These are phyloP conservation scores for Lithospermum erythrorhizon DNA, from an alignment of 257 asterid species.

Conservation along the genomic window DNA sequence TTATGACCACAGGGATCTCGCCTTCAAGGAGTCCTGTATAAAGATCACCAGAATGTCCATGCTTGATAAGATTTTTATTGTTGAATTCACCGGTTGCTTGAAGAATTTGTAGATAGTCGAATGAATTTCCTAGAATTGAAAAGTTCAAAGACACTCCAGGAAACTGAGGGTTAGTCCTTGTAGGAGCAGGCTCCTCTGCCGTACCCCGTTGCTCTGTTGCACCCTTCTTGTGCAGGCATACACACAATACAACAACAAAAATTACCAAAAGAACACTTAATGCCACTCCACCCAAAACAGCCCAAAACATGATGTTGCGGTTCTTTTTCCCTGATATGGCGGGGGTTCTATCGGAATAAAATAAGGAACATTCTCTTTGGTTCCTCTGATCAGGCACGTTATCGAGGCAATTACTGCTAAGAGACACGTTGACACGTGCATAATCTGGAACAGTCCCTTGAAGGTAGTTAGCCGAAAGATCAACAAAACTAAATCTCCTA, in stretches of 20 bases:
- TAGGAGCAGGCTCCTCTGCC: constrained; percentile 61
- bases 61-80: constrained; percentile 49
- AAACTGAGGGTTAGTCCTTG: constrained; percentile 38
- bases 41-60: constrained; percentile 79
- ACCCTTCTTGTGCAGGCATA: constrained; percentile 52
- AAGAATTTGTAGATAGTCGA: constrained; percentile 73
- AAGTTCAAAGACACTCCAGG: constrained; percentile 42
- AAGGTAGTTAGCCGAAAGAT: constrained; percentile 66
- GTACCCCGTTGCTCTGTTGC: constrained; percentile 42
- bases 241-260: constrained; percentile 23
- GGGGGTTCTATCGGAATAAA: constrained; percentile 57
- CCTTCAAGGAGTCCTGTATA: constrained; percentile 69
- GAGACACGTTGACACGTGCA: constrained; percentile 34
- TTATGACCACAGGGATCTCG: constrained; percentile 57
- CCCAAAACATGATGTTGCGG: constrained; percentile 49
- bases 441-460: constrained; percentile 59
- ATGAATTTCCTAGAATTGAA: constrained; percentile 56
- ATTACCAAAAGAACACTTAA: constrained; percentile 31
- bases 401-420: constrained; percentile 54
- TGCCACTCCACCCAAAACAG: constrained; percentile 67
- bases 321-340: constrained; percentile 19
- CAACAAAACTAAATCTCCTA: constrained; percentile 39
- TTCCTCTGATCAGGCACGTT: constrained; percentile 50
- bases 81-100: constrained; percentile 57
- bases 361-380: constrained; percentile 45